These are phyloP conservation scores for Carex myosuroides DNA, from an alignment of 176 grass and related monocot genomes.

Conservation along the genomic window DNA sequence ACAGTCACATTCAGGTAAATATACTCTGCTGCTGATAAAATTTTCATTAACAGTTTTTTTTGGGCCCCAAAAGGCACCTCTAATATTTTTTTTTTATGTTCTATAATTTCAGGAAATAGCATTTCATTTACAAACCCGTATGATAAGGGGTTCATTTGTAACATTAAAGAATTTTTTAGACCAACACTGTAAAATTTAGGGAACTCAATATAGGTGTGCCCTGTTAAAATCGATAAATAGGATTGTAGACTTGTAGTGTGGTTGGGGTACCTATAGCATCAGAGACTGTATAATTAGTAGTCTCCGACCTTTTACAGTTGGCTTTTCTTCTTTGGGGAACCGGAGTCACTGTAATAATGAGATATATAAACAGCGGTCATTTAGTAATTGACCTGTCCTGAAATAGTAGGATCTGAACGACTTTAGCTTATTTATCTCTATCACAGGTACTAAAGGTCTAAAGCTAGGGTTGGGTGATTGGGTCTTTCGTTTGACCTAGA, in stretches of 20 bases:
- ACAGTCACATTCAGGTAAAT: constrained; percentile 55
- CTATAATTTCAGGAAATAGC: constrained; percentile 32
- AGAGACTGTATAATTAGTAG: background rate
- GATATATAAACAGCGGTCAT: background rate
- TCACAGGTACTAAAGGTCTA: background rate
- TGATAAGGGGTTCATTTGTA: constrained; percentile 65
- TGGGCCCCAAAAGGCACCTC: background rate
- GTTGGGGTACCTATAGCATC: background rate
- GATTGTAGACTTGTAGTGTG: background rate
- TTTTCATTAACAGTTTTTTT: background rate
- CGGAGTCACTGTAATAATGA: background rate
- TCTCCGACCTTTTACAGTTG: background rate
- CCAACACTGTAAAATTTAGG: constrained; percentile 29
- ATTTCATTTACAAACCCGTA: constrained; percentile 76
- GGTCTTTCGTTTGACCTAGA: background rate
- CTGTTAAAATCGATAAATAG: constrained; percentile 3
- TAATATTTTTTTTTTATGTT: constrained; percentile 19
- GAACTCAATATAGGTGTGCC: background rate
- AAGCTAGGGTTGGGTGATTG: background rate
- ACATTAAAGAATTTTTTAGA: constrained; percentile 73
- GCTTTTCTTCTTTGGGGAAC: background rate
- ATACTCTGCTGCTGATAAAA: constrained; percentile 1
- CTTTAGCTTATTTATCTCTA: background rate
- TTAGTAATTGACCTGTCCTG: background rate
- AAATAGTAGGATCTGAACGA: background rate